Base-by-base conservation (phyloP, 2,329 filamentous ascomycete genomes). In the Neoascochyta sp. region DNA sequence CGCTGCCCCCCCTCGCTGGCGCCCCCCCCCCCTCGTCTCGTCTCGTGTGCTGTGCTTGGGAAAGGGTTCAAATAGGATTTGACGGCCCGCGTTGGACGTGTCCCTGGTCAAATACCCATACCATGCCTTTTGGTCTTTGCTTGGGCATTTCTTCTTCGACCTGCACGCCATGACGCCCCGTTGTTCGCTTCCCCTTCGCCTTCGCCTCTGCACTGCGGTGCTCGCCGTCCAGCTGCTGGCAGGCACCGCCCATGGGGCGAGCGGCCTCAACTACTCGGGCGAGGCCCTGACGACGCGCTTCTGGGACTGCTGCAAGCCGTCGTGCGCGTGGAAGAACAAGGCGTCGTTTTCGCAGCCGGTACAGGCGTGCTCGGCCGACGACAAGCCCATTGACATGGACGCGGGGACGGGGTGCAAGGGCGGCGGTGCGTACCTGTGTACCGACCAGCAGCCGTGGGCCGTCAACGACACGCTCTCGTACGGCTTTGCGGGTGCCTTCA, bases 301-400 rank as follows among this genome's bases (percentile, higher is more conserved):
- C 41, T 64, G 57, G 58, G 80, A 84, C 57, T 84, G 81, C 67
- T 84, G 80, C 66, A 85, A 86, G 67, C 74, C 79, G 14, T 80
- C 76, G 12, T 84, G 80, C 56, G 68, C 69, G 3, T 71, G 79
- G 79, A 54, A 67, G 9, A 69, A 60, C 31, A 82, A 82, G 57
- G 75, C 73, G 9, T 40, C 66, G 22, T 68, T 78, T 55, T 64
- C 60, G 35, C 52, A 54, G 27, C 71, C 76, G 9, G 72, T 78
- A 19, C 60, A 62, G 11, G 73, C 73, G 19, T 81, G 78, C 59
- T 64, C 73, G 50, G 68, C 64, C 41, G 63, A 70, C 43, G 73
- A 80, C 64, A 68, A 70, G 35, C 73, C 71, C 26, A 64, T 63
- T 21, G 67, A 75, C 47, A 54, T 66, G 41, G 63, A 69, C 37